A percentile compares a stretch with the other conserved stretches of the same genome.
Conservation (phyloP, 768 basidiomycete species). For the Clitopilus hobsonii region DNA sequence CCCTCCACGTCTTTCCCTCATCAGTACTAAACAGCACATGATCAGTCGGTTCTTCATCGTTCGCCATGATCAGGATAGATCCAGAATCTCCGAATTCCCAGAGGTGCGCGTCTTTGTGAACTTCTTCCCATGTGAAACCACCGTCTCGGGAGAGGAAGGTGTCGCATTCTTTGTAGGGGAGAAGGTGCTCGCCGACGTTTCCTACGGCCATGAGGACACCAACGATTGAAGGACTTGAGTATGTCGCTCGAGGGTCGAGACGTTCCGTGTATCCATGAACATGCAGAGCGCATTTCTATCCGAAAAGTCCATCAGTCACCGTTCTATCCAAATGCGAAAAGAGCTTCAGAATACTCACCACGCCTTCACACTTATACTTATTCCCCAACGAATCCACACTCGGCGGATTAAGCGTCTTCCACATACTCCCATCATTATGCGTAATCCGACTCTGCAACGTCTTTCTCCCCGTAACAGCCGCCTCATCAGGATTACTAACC, state of each 20-base stretch:
- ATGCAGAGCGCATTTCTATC: conserved; percentile 79
- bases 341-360: conserved; percentile 43
- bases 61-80: conserved; percentile 87
- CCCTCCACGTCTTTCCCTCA: conserved; percentile 83
- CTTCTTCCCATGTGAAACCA: conserved; percentile 97
- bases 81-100: conserved; percentile 99
- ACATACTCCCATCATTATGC: conserved; percentile 93
- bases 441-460: conserved; percentile 83
- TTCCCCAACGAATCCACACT: conserved; percentile 67
- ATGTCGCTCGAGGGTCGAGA: conserved; percentile 84
- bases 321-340: no score
- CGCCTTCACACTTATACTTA: conserved; percentile 62
- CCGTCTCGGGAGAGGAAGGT: conserved; percentile 96
- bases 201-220: conserved; percentile 96
- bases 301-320: conserved; percentile 1
- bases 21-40: conserved; percentile 86
- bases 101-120: conserved; percentile 95
- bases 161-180: conserved; percentile 80
- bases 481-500: conserved; percentile 77
- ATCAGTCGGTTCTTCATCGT: conserved; percentile 92
- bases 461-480: conserved; percentile 67
- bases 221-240: conserved; percentile 86
- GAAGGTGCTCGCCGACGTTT: conserved; percentile 84
- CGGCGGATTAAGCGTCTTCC: conserved; percentile 83
- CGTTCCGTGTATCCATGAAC: conserved; percentile 97